Evolutionary conservation across 2,329 filamentous ascomycete species (phyloP).

Genomic region (Penicillium occitanis): DNA sequence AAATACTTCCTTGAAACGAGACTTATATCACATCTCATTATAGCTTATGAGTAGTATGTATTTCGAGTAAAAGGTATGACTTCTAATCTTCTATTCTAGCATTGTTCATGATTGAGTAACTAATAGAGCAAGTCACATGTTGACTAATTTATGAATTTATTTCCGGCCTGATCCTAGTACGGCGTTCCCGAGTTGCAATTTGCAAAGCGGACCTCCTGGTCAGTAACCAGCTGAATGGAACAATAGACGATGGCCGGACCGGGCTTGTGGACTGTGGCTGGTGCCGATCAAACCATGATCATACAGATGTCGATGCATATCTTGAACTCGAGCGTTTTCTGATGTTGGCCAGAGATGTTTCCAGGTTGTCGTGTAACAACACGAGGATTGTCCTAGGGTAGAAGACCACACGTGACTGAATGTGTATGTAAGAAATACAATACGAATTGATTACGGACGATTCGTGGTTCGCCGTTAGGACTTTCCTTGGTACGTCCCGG

Average conservation of each 20-base stretch:
- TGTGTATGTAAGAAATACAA: background rate
- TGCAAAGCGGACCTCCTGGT: background rate
- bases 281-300: background rate
- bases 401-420: background rate
- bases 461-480: slow-evolving; percentile 2
- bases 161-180: background rate
- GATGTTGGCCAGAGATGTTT: background rate
- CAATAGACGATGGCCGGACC: background rate
- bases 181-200: background rate
- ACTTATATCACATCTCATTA: background rate
- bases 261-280: background rate
- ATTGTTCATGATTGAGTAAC: background rate
- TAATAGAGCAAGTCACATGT: background rate
- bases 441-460: background rate
- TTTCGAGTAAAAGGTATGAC: background rate
- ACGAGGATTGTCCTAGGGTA: background rate
- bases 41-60: background rate
- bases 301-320: background rate
- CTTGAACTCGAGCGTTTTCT: slow-evolving; percentile 7
- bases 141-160: background rate
- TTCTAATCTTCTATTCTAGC: background rate
- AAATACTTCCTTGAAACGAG: background rate
- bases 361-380: background rate
- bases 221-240: slow-evolving; percentile 3
- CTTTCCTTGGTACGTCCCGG: background rate